These are phyloP conservation scores for Globisporangium paroecandrum DNA, from an alignment of 352 stramenopile genomes.

Conservation along the genomic window DNA sequence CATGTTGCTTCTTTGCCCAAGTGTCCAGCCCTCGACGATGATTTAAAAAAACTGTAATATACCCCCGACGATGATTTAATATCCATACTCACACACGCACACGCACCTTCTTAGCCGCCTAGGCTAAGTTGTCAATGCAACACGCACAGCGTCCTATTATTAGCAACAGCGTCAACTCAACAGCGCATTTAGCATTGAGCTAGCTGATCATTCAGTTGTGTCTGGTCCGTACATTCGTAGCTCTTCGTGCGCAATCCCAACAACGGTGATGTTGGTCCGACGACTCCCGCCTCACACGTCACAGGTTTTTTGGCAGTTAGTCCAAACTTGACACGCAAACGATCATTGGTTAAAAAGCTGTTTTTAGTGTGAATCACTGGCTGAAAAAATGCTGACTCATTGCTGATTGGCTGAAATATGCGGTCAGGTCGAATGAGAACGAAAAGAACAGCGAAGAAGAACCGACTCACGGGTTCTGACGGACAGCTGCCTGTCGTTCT, in stretches of 20 bases:
- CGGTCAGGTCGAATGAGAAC: neutral
- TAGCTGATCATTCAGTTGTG: neutral
- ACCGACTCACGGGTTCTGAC: neutral
- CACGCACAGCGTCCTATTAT: neutral
- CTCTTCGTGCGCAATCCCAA: slow-evolving; percentile 4
- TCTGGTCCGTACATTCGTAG: neutral
- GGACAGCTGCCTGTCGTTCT: neutral
- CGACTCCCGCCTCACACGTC: neutral
- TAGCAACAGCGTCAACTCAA: neutral
- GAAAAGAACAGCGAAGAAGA: slow-evolving; percentile 12
- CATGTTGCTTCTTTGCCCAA: neutral
- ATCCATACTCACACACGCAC: slow-evolving; percentile 3
- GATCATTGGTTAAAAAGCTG: neutral
- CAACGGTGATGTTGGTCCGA: neutral
- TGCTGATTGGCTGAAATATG: slow-evolving; percentile 13
- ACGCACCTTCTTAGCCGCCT: neutral
- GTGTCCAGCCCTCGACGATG: slow-evolving; percentile 4
- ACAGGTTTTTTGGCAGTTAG: neutral
- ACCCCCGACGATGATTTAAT: slow-evolving; percentile 13
- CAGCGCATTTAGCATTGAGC: neutral
- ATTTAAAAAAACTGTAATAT: slow-evolving; percentile 5
- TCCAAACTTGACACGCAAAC: neutral
- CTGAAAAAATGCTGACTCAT: neutral
- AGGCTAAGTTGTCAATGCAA: too few species aligned
- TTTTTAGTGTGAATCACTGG: neutral